Percentiles rank a stretch among this genome's conserved stretches.
These are phyloP conservation scores for Aspergillus pseudonomiae DNA, from an alignment of 2,329 filamentous ascomycete species.

Conservation along the genomic window DNA sequence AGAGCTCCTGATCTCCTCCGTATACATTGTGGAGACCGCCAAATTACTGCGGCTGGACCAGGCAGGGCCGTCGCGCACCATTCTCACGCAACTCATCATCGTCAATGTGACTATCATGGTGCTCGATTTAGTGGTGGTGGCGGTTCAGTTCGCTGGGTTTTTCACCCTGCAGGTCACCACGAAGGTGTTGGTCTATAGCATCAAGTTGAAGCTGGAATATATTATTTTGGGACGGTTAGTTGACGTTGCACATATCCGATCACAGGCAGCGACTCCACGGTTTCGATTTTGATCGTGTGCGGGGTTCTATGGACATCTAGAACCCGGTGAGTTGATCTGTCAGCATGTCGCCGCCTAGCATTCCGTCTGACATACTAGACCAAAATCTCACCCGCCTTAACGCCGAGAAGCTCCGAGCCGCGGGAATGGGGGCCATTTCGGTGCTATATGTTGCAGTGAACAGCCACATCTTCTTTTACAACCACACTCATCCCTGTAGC, in stretches of 20 bases:
- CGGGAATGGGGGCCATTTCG: background rate
- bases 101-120: slow-evolving; percentile 51
- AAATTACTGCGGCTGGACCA: slow-evolving; percentile 51
- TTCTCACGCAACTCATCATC: slow-evolving; percentile 49
- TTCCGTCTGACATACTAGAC: background rate
- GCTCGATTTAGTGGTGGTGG: slow-evolving; percentile 48
- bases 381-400: slow-evolving; percentile 4
- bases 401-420: background rate
- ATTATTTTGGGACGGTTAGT: slow-evolving; percentile 48
- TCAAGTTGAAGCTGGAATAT: slow-evolving; percentile 53
- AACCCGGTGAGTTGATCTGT: background rate
- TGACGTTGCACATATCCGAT: slow-evolving; percentile 18
- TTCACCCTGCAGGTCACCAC: slow-evolving; percentile 49
- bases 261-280: slow-evolving; percentile 9
- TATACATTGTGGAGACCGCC: slow-evolving; percentile 57
- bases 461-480: background rate
- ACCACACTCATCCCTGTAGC: background rate
- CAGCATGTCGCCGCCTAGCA: background rate
- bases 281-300: slow-evolving; percentile 9
- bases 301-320: background rate
- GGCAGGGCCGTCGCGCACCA: slow-evolving; percentile 37
- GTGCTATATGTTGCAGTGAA: background rate
- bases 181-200: slow-evolving; percentile 50
- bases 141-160: slow-evolving; percentile 43
- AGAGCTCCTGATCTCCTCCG: slow-evolving; percentile 54